Evolutionary conservation across 2,329 filamentous ascomycete species (phyloP).

Genomic region (Pseudogymnoascus sp.): DNA sequence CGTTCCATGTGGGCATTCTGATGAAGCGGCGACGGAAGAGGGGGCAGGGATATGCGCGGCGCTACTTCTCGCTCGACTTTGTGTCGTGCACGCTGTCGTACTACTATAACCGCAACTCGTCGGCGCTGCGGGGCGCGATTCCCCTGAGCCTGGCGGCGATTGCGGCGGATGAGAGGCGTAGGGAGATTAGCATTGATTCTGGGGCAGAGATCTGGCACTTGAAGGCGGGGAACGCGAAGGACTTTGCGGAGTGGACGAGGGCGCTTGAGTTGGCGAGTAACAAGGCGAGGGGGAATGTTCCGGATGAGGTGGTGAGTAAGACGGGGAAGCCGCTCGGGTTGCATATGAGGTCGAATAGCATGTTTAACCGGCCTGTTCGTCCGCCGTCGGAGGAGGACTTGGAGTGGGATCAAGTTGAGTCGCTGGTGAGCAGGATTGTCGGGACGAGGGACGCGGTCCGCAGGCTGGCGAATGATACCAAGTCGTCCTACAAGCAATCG

Average conservation of each 20-base stretch:
- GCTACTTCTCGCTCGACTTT: conserved; percentile 95
- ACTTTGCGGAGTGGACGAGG: conserved; percentile 81
- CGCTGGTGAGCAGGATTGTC: conserved; percentile 76
- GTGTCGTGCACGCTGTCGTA: conserved; percentile 92
- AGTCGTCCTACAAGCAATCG: conserved; percentile 35
- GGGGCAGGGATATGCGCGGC: conserved; percentile 84
- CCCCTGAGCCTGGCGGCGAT: conserved; percentile 87
- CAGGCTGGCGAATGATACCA: conserved; percentile 77
- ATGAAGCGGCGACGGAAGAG: conserved; percentile 89
- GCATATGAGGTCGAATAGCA: conserved; percentile 26
- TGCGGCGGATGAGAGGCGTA: conserved; percentile 76
- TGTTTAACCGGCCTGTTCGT: conserved; percentile 14
- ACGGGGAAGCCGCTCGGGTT: conserved; percentile 21
- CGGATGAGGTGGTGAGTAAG: conserved; percentile 10
- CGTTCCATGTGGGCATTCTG: conserved; percentile 75
- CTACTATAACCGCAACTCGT: conserved; percentile 90
- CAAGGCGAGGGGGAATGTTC: conserved; percentile 42
- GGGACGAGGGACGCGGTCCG: conserved; percentile 84
- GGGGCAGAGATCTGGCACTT: conserved; percentile 97
- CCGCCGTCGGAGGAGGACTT: conserved; percentile 54
- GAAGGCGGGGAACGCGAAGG: conserved; percentile 70
- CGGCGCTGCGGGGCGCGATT: conserved; percentile 83
- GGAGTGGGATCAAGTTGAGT: conserved; percentile 83
- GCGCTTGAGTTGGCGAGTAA: conserved; percentile 79
- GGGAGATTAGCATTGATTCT: conserved; percentile 94